Conservation (phyloP, 257 asterid genomes). For the Echites panduratus region DNA sequence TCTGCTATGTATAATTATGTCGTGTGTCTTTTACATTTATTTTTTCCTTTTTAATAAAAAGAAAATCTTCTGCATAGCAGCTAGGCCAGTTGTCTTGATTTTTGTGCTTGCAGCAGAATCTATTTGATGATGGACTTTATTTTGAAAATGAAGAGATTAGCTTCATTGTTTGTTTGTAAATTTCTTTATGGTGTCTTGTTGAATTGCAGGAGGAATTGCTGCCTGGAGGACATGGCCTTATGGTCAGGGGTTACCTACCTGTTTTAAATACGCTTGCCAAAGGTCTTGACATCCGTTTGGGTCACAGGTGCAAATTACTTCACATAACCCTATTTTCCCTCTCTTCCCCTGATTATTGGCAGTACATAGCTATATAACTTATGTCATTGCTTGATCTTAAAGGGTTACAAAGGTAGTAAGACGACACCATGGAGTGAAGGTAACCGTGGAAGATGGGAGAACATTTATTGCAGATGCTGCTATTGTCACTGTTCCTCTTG, state of each 20-base stretch:
- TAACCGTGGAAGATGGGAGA: conserved; percentile 80
- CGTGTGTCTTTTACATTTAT: background rate
- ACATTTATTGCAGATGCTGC: conserved; percentile 93
- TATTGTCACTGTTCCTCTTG: conserved; percentile 75
- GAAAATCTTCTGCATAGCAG: background rate
- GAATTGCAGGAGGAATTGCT: conserved; percentile 75
- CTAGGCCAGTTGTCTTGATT: background rate
- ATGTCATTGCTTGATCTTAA: conserved; percentile 11
- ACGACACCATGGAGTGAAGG: conserved; percentile 72
- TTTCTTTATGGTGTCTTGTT: background rate
- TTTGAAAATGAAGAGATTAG: background rate
- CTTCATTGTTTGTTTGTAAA: background rate
- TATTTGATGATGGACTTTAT: background rate
- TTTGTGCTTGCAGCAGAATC: background rate
- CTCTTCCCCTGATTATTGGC: background rate
- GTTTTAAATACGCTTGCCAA: conserved; percentile 87
- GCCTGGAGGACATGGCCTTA: conserved; percentile 98
- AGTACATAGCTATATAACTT: background rate
- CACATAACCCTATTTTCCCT: background rate
- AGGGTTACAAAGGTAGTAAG: conserved; percentile 79
- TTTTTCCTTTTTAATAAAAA: background rate
- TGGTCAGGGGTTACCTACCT: conserved; percentile 96
- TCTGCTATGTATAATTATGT: background rate
- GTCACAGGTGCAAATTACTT: conserved; percentile 51
- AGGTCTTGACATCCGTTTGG: conserved; percentile 85